Evolutionary conservation across 2,329 filamentous ascomycete genomes (phyloP).

Genomic region (Apiospora malaysiana): DNA sequence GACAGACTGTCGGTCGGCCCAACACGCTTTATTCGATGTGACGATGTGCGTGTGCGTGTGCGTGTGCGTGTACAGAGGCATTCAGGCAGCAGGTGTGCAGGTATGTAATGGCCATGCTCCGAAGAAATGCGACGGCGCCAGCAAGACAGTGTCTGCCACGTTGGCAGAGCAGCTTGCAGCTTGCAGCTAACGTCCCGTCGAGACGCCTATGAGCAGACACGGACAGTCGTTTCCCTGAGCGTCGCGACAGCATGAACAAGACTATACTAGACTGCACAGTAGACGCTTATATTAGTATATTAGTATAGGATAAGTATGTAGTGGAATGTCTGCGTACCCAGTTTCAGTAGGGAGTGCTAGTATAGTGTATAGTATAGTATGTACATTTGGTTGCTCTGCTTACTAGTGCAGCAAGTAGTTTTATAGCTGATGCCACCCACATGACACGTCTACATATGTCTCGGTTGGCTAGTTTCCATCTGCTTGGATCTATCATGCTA

Average conservation of each 20-base stretch:
- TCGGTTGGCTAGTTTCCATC: neutral
- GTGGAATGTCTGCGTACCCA: neutral
- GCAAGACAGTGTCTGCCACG: slow-evolving; percentile 6
- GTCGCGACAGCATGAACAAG: neutral
- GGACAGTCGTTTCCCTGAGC: neutral
- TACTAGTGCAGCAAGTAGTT: neutral
- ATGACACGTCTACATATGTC: neutral
- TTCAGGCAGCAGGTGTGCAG: neutral
- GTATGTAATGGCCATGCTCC: neutral
- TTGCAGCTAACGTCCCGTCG: neutral
- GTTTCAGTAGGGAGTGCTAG: slow-evolving; percentile 5
- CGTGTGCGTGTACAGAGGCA: too few relatives aligned
- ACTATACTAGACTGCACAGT: slow-evolving; percentile 4
- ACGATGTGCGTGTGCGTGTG: neutral
- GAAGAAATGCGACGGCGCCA: neutral
- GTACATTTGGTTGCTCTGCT: slow-evolving; percentile 1
- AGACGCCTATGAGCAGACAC: neutral
- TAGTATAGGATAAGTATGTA: too few relatives aligned
- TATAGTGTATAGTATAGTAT: too few relatives aligned
- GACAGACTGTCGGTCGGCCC: neutral
- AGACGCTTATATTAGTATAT: neutral
- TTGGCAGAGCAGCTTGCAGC: slow-evolving; percentile 17
- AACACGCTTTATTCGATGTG: neutral
- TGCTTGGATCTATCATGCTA: too few relatives aligned
- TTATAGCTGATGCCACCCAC: neutral